Evolutionary conservation across 768 basidiomycete species (phyloP), one percentile per base, ranked within the genome.

Genomic region (Tephrocybe sp.): DNA sequence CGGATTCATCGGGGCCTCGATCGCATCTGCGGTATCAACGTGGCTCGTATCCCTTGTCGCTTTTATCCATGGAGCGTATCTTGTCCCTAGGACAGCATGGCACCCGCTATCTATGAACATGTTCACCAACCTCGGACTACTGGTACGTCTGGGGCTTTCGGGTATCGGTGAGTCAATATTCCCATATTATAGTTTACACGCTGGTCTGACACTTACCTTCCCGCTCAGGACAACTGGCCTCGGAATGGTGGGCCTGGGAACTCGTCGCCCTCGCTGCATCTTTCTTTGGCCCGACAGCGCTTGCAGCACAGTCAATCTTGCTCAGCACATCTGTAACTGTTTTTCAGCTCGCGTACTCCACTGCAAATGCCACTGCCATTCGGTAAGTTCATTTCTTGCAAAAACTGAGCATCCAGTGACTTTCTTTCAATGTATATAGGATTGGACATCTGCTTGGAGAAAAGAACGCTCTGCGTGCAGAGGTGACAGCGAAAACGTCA

Each of bases 211-310:
- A 10, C 12, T 36, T 17, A 5, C 14, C 14, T 8, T 34, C 33
- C 19, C 8, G 23, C 2, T 2, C 8, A 78, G 82, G 82, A 2
- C 91, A 92, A 66, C 83, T 81, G 3, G 89, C 89, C 0, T 84
- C 83, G 5, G 93, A 96, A 67, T 98, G 94, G 95, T 98, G 94
- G 94, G 85, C 87, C 32, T 95, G 95, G 95, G 93, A 96, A 68
- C 77, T 92, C 9, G 65, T 88, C 33, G 84, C 83, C 19, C 68
- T 80, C 2, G 76, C 72, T n/a, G 78, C 78, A 2, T 75, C 72
- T 49, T 59, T 73, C 68, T 77, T 51, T 22, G 44, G 50, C 1
- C 44, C 50, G n/a, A 45, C 39, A 5, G 30, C 38, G 12, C 44
- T 52, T 3, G 32, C 44, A 5, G 23, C 30, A 1, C 51, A 46